These are phyloP conservation scores for Boletus subluridellus DNA, from an alignment of 1,284 basidiomycete genomes.

Conservation along the genomic window DNA sequence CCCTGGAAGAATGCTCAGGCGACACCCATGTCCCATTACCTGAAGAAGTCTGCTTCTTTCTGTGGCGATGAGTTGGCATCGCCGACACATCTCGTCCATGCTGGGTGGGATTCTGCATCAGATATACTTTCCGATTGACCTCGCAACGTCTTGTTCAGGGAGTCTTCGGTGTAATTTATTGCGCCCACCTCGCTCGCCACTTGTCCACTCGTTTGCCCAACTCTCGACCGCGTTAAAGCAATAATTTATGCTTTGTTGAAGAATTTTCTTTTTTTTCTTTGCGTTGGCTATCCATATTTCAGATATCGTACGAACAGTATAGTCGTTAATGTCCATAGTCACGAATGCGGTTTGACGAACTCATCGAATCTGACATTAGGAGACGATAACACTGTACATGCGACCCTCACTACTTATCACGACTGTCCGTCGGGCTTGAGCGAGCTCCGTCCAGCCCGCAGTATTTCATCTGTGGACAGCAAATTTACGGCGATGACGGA, in stretches of 20 bases:
- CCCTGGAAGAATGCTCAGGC: conserved; percentile 41
- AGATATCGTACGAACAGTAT: conserved; percentile 33
- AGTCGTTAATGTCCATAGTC: conserved; percentile 35
- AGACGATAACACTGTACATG: conserved; percentile 24
- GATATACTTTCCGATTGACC: conserved; percentile 39
- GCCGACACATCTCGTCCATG: conserved; percentile 48
- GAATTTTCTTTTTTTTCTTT: conserved; percentile 2
- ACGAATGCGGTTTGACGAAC: conserved; percentile 14
- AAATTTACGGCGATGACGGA: conserved; percentile 98
- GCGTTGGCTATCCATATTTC: conserved; percentile 10
- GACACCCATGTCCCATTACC: conserved; percentile 38
- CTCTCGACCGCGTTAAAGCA: conserved; percentile 20
- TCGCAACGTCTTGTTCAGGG: conserved; percentile 7
- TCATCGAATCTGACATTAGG: conserved; percentile 18
- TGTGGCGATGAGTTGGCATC: conserved; percentile 37
- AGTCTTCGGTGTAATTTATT: conserved; percentile 29
- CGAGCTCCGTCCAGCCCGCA: conserved; percentile 90
- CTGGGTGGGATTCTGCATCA: conserved; percentile 59
- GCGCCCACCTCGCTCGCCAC: conserved; percentile 1
- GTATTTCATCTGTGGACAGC: conserved; percentile 92
- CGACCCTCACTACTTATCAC: conserved; percentile 31
- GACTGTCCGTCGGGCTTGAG: conserved; percentile 76
- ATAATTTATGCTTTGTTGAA: conserved; percentile 29
- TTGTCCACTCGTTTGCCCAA: conserved; percentile 22
- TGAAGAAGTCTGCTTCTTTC: conserved; percentile 41